Conservation (phyloP, 208 protist species). For the Entamoeba moshkovskii region DNA sequence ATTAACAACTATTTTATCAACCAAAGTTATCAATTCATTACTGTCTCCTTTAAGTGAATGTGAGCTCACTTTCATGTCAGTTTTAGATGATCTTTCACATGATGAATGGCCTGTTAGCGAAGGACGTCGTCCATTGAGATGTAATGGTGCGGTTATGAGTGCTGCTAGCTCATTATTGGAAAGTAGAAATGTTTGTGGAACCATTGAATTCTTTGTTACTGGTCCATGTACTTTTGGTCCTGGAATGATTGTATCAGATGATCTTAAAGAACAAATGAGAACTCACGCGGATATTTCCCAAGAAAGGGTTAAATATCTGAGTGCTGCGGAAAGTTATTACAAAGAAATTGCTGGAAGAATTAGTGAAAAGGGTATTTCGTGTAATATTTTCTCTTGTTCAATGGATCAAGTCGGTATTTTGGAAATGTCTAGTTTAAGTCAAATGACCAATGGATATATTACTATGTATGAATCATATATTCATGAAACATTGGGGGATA, state of each 20-base stretch:
- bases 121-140: too few species aligned
- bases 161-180: too few species aligned
- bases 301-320: background rate
- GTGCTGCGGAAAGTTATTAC: conserved; percentile 1
- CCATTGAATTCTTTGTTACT: conserved; percentile 10
- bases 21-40: too few species aligned
- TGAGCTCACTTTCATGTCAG: too few species aligned
- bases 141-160: too few species aligned
- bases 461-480: background rate
- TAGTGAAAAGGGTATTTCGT: background rate
- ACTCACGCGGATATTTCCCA: conserved; percentile 4
- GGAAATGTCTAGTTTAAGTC: conserved; percentile 14
- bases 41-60: too few species aligned
- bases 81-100: too few species aligned
- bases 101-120: too few species aligned
- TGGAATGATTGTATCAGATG: conserved; percentile 5
- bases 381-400: conserved; percentile 20
- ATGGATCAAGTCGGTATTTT: conserved; percentile 16
- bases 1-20: too few species aligned
- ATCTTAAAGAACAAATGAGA: conserved; percentile 6
- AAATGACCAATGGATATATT: conserved; percentile 4
- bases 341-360: background rate
- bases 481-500: background rate
- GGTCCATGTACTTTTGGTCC: conserved; percentile 21
- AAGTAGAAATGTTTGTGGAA: background rate